Evolutionary conservation across 2,329 filamentous ascomycete genomes (phyloP), one percentile per base, ranked within the genome.

Genomic region (Penicillium expansum): DNA sequence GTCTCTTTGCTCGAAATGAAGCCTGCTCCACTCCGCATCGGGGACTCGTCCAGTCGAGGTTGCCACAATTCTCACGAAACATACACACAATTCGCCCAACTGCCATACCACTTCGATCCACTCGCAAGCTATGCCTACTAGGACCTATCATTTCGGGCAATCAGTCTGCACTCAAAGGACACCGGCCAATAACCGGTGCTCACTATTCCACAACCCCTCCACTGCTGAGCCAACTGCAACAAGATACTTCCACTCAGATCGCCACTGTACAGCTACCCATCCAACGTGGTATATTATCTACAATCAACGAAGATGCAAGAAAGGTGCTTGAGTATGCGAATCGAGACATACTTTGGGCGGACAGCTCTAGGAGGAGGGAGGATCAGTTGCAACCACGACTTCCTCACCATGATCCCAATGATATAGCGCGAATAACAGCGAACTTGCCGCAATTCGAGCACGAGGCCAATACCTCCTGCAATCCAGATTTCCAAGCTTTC

Each of bases 11-110:
- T 10, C 42, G 13, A 54, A 50, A 52, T 37, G 43, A 45, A 10
- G 27, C 20, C 7, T 20, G n/a, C n/a, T 14, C 18, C 10, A 22
- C 27, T 18, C 11, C 38, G 29, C 37, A n/a, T 14, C 10, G 30
- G 41, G 43, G 11, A 41, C 20, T 16, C 6, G 35, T 51, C 30
- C 51, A n/a, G 5, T 24, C 24, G 32, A 51, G 18, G 14, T 42
- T 48, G 22, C 41, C 22, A 20, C 51, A 22, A 29, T 53, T 30
- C 18, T 30, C 43, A 43, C 59, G 43, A 44, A 33, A 38, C 16
- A 30, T 52, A 30, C 45, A 57, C 18, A 45, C 59, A 38, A 50
- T 50, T 18, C 42, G 22, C 29, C 48, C 38, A 43, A 30, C 47
- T 22, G 14, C 29, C 10, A n/a, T 18, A 3, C 24, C 27, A 13